Evolutionary conservation across 2,329 filamentous ascomycete species (phyloP).

Genomic region (Aspergillus pseudotamarii): DNA sequence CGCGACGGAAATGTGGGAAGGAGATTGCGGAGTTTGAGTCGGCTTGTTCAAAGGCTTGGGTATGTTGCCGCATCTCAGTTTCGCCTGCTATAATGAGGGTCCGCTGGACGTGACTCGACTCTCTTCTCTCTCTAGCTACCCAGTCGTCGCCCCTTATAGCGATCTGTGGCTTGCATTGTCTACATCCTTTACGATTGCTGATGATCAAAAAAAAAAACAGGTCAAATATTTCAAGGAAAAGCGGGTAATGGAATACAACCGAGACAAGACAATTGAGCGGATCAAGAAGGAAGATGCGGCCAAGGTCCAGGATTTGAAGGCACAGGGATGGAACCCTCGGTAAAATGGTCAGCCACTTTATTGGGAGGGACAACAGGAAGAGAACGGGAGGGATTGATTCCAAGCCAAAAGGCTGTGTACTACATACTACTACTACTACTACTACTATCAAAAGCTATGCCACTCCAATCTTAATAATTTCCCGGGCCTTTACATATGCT

Average conservation of each 20-base stretch:
- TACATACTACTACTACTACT: conserved; percentile 19
- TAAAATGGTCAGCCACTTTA: conserved; percentile 16
- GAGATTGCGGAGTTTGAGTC: conserved; percentile 72
- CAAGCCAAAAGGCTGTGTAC: conserved; percentile 12
- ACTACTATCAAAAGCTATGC: conserved; percentile 15
- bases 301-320: conserved; percentile 54
- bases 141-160: not conserved
- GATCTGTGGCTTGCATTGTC: not conserved
- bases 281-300: conserved; percentile 73
- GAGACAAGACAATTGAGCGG: conserved; percentile 75
- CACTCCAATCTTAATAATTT: conserved; percentile 15
- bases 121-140: not conserved
- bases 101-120: not conserved
- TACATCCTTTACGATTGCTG: not conserved
- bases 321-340: conserved; percentile 43
- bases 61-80: conserved; percentile 53
- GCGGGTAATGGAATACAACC: conserved; percentile 87
- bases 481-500: not conserved
- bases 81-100: not conserved
- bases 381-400: conserved; percentile 5
- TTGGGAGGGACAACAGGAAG: not conserved
- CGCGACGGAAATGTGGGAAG: conserved; percentile 59
- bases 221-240: conserved; percentile 98
- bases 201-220: conserved; percentile 48
- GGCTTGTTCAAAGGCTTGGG: conserved; percentile 90